These are phyloP conservation scores for Diaporthe capsici DNA, from an alignment of 2,329 filamentous ascomycete species.

Conservation along the genomic window DNA sequence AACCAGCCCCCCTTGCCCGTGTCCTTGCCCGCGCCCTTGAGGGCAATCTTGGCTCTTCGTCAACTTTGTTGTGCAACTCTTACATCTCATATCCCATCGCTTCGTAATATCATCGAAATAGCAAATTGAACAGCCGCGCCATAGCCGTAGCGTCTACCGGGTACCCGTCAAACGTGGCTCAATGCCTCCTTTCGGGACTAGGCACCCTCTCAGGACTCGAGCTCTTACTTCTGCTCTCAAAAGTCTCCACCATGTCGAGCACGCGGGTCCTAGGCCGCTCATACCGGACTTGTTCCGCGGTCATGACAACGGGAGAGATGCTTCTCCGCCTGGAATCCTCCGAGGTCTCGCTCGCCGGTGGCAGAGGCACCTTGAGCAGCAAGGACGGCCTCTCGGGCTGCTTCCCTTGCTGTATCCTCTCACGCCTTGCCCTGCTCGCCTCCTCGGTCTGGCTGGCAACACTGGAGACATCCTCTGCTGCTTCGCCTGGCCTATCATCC, in stretches of 20 bases:
- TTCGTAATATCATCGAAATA: constrained; percentile 1
- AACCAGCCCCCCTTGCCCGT: not conserved
- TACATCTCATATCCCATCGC: constrained; percentile 10
- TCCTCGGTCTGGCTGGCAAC: constrained; percentile 33
- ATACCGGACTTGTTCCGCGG: constrained; percentile 46
- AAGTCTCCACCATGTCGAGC: constrained; percentile 68
- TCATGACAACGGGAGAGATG: constrained; percentile 41
- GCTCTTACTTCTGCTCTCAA: constrained; percentile 64
- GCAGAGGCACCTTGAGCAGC: constrained; percentile 36
- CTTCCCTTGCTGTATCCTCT: constrained; percentile 14
- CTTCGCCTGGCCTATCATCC: constrained; percentile 42
- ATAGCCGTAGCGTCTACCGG: not conserved
- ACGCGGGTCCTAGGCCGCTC: constrained; percentile 62
- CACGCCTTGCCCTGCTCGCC: constrained; percentile 8
- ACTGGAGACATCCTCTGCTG: constrained; percentile 41
- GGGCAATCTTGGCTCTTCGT: not conserved
- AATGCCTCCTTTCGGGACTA: constrained; percentile 52
- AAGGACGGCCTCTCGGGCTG: constrained; percentile 26
- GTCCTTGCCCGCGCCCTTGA: constrained; percentile 14
- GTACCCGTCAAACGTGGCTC: not conserved
- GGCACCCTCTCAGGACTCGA: constrained; percentile 52
- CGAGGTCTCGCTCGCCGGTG: constrained; percentile 9
- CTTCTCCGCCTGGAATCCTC: constrained; percentile 33
- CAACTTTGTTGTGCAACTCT: not conserved
- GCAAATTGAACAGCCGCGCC: not conserved